Evolutionary conservation across 2,329 filamentous ascomycete species (phyloP).

Genomic region (Claviceps cyperi): DNA sequence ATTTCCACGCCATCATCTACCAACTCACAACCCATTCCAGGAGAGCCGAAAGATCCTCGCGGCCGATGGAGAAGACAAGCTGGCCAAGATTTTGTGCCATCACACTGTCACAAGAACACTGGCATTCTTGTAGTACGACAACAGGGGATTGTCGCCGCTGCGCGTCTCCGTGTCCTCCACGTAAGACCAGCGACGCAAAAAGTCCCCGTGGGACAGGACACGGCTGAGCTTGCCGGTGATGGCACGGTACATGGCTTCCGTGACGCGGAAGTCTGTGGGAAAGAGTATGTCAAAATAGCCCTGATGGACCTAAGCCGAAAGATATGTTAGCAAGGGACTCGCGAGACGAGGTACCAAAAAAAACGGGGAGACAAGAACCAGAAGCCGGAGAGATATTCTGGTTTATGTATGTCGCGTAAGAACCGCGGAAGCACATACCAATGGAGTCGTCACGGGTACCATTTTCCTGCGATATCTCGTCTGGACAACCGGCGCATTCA

Average conservation of each 20-base stretch:
- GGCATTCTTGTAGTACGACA: conserved; percentile 92
- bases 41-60: too few species aligned
- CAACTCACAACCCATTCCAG: not conserved
- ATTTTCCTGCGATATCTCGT: conserved; percentile 78
- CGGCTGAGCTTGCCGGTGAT: conserved; percentile 85
- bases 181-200: conserved; percentile 79
- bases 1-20: not conserved
- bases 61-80: too few species aligned
- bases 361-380: not conserved
- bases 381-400: too few species aligned
- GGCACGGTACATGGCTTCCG: conserved; percentile 83
- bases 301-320: conserved; percentile 61
- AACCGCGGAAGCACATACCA: conserved; percentile 37
- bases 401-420: too few species aligned
- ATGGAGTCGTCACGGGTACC: conserved; percentile 77
- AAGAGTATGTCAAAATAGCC: conserved; percentile 99
- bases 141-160: conserved; percentile 83
- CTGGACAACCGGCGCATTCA: conserved; percentile 93
- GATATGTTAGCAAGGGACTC: not conserved
- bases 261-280: conserved; percentile 83
- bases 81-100: too few species aligned
- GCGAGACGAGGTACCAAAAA: not conserved
- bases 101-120: conserved; percentile 81
- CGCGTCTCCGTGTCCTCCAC: conserved; percentile 77
- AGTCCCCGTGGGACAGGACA: conserved; percentile 77